A percentile compares a stretch with the other conserved stretches of the same genome.
phyloP scores from a whole-genome alignment of 139 green algal genomes.

The Chlamydomonas eustigma region DNA sequence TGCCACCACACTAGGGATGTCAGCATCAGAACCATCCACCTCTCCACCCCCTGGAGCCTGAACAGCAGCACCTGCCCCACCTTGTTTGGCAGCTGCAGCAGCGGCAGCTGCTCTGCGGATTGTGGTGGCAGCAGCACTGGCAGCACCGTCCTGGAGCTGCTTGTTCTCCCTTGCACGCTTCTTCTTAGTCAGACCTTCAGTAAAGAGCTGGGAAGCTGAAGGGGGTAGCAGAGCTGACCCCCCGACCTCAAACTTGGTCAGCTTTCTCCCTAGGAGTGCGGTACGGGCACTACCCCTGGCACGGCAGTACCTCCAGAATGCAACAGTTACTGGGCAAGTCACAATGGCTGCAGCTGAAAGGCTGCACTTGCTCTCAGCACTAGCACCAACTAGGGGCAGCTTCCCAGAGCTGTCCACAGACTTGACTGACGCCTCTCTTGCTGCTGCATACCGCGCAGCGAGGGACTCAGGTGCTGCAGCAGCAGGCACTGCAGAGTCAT shows the following conservation, averaged over 20 bases:
- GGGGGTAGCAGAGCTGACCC: background rate
- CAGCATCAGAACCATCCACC: background rate
- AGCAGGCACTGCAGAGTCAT: background rate
- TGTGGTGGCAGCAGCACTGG: background rate
- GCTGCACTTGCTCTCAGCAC: background rate
- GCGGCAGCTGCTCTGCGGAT: no score
- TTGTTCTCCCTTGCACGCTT: background rate
- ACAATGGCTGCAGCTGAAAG: background rate
- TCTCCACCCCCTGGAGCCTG: background rate
- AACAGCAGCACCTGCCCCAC: no score
- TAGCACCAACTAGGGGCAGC: no score
- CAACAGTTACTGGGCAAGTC: conserved; percentile 15
- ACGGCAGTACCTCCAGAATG: conserved; percentile 34
- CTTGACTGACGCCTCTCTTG: background rate
- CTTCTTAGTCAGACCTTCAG: background rate
- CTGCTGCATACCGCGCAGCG: background rate
- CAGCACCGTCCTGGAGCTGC: background rate
- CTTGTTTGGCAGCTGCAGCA: no score
- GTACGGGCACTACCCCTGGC: conserved; percentile 5
- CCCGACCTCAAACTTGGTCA: conserved; percentile 10
- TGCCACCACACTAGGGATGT: background rate
- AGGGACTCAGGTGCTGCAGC: background rate
- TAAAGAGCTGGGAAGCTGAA: background rate
- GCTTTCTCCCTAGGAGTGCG: conserved; percentile 5
- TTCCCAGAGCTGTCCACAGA: background rate